Percentiles rank a stretch among this genome's conserved stretches.
phyloP scores from a whole-genome alignment of 768 basidiomycete species.

The Lentinula edodes region DNA sequence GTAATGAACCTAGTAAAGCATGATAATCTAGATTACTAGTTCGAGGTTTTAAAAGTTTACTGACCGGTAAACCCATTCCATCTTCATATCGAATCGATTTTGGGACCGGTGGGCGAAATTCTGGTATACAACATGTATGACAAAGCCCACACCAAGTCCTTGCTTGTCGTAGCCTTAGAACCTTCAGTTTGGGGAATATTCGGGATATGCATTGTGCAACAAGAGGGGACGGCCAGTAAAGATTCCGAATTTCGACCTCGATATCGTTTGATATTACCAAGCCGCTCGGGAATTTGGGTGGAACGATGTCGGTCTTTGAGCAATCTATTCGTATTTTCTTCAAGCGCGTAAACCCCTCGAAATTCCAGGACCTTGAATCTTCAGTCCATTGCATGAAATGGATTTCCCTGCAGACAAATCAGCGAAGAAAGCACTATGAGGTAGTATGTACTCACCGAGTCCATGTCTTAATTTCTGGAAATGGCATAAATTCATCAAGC shows the following conservation, averaged over 20 bases:
- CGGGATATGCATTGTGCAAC: background rate
- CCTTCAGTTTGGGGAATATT: background rate
- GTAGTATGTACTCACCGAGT: background rate
- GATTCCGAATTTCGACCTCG: background rate
- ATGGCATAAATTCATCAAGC: background rate
- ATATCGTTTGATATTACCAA: background rate
- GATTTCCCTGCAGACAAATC: background rate
- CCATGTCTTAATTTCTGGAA: constrained; percentile 1
- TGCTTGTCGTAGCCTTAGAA: background rate
- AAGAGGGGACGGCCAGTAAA: background rate
- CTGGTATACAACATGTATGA: background rate
- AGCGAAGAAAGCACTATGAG: background rate
- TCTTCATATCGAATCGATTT: background rate
- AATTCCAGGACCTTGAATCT: background rate
- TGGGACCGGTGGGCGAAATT: background rate
- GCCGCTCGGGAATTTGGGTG: background rate
- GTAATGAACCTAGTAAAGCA: background rate
- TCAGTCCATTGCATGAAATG: background rate
- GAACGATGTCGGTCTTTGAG: background rate
- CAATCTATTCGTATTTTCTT: background rate
- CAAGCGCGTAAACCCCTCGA: background rate
- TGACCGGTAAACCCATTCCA: background rate
- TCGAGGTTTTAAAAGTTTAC: background rate
- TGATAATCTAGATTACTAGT: background rate
- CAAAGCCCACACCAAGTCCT: constrained; percentile 2